Conservation (phyloP, 345 rosid species). For the Mangifera indica region DNA sequence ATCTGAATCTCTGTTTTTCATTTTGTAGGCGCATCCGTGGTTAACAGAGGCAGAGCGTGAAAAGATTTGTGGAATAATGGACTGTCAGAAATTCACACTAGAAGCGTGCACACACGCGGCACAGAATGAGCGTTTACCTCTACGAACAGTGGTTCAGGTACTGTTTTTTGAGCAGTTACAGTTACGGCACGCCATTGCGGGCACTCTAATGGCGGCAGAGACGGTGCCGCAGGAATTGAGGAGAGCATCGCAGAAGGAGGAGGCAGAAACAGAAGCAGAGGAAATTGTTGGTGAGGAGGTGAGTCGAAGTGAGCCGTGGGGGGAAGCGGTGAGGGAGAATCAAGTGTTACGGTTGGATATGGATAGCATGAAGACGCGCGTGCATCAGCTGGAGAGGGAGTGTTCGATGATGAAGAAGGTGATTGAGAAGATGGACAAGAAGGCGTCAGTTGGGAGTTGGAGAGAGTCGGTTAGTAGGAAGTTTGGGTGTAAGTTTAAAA, state of each 20-base stretch:
- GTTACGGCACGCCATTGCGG: constrained; percentile 87
- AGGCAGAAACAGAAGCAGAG: constrained; percentile 18
- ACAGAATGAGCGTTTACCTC: constrained; percentile 91
- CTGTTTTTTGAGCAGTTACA: constrained; percentile 93
- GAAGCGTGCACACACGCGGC: constrained; percentile 99
- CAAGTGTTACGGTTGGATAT: constrained; percentile 89
- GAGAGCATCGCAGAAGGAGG: constrained; percentile 38
- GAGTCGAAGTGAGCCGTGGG: constrained; percentile 49
- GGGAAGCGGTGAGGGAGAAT: constrained; percentile 82
- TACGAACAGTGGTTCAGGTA: constrained; percentile 95
- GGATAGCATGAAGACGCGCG: constrained; percentile 98
- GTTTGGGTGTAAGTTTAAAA: constrained; percentile 91
- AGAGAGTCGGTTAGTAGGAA: constrained; percentile 50
- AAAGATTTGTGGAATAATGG: constrained; percentile 77
- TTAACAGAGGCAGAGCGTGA: constrained; percentile 77
- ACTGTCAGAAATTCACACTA: constrained; percentile 85
- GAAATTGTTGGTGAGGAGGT: constrained; percentile 26
- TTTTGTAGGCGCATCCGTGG: constrained; percentile 85
- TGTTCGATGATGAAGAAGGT: constrained; percentile 87
- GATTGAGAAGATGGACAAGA: constrained; percentile 70
- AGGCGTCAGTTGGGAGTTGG: constrained; percentile 43
- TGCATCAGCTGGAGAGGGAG: constrained; percentile 79
- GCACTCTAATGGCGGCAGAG: constrained; percentile 70
- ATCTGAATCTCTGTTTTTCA: background rate
- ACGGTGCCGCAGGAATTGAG: constrained; percentile 40